Percentiles rank a stretch among this genome's conserved stretches.
These are phyloP conservation scores for Melaleuca quinquenervia DNA, from an alignment of 345 rosid species.

Conservation along the genomic window DNA sequence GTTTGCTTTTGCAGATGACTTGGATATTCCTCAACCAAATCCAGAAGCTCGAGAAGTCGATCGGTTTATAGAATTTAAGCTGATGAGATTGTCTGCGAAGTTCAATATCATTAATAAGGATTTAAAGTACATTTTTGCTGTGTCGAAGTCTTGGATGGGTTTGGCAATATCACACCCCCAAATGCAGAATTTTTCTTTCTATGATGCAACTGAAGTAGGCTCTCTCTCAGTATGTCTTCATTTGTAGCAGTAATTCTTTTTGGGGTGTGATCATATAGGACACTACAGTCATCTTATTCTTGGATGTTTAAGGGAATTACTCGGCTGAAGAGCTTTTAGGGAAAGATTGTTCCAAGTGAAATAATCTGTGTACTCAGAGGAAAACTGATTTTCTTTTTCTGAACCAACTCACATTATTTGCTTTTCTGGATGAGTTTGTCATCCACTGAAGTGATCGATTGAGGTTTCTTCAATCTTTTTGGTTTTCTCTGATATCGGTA, in stretches of 20 bases:
- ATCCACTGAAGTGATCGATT: background rate
- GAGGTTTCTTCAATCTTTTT: background rate
- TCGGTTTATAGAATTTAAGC: slow-evolving; percentile 37
- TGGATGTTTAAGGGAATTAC: background rate
- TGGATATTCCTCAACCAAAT: slow-evolving; percentile 99
- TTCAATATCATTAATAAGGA: slow-evolving; percentile 3
- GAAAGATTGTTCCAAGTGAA: background rate
- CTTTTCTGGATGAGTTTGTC: background rate
- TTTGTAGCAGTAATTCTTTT: background rate
- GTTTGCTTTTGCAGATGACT: slow-evolving; percentile 64
- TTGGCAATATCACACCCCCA: slow-evolving; percentile 2
- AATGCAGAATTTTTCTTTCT: background rate
- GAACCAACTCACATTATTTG: background rate
- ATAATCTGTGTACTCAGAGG: slow-evolving; percentile 4
- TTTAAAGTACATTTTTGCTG: background rate
- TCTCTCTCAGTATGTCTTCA: background rate
- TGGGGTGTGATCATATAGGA: background rate
- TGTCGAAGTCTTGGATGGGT: slow-evolving; percentile 8
- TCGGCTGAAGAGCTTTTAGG: background rate
- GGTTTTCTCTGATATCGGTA: background rate
- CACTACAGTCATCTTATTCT: background rate
- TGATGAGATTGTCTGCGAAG: background rate
- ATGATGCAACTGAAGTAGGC: slow-evolving; percentile 11
- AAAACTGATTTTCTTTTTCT: background rate
- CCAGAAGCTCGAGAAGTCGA: slow-evolving; percentile 42